These are phyloP conservation scores for Beta lomatogona DNA, from an alignment of 179 eudicot genomes.

Conservation along the genomic window DNA sequence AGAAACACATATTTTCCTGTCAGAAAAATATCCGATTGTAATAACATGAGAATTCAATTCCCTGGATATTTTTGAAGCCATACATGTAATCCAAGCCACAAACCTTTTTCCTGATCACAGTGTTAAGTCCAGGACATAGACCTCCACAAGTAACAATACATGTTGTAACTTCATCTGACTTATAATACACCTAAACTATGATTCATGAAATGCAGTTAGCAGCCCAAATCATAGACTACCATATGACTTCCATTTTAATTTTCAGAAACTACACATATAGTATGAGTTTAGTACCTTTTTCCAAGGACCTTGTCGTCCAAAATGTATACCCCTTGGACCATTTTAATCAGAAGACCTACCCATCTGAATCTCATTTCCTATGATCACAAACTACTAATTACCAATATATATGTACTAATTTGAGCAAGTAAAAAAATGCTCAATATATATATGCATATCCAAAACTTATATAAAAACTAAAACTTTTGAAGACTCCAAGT, in stretches of 20 bases:
- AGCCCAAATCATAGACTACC: background rate
- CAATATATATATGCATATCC: background rate
- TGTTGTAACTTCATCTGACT: slow-evolving; percentile 73
- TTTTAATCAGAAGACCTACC: slow-evolving; percentile 35
- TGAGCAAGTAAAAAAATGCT: too few species aligned
- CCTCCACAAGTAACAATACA: slow-evolving; percentile 95
- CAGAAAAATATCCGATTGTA: background rate
- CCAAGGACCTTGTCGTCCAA: slow-evolving; percentile 94
- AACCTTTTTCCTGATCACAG: too few species aligned
- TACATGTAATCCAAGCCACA: too few species aligned
- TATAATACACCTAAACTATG: slow-evolving; percentile 62
- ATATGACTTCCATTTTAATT: background rate
- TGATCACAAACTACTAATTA: slow-evolving; percentile 5
- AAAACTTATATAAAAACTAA: background rate
- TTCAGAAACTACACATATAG: background rate
- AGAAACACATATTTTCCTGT: background rate
- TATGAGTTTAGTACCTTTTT: slow-evolving; percentile 53
- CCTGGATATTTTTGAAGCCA: slow-evolving; percentile 47
- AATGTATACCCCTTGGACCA: slow-evolving; percentile 89
- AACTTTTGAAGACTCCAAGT: background rate
- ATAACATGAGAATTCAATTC: slow-evolving; percentile 43
- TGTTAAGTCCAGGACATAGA: slow-evolving; percentile 78
- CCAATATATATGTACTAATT: background rate
- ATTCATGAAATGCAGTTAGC: slow-evolving; percentile 4
- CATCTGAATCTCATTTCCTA: slow-evolving; percentile 6